Evolutionary conservation across 371 early-diverging fungal genomes (phyloP).

Genomic region (Actinomortierella ambigua): DNA sequence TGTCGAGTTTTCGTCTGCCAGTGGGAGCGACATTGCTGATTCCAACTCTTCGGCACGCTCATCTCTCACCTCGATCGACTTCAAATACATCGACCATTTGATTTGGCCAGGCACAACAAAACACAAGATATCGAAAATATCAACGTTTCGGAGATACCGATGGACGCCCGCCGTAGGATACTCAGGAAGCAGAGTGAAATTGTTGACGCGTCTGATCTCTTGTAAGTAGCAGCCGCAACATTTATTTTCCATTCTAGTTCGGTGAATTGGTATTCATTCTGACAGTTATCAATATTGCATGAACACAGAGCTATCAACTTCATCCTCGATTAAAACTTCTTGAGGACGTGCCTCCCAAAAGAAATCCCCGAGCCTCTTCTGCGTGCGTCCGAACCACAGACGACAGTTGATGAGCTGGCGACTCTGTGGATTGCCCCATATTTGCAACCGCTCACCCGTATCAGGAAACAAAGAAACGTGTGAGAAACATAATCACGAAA

Average conservation of each 20-base stretch:
- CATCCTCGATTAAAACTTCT: background rate
- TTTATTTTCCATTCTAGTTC: too few species aligned
- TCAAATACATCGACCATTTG: constrained; percentile 12
- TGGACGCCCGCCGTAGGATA: constrained; percentile 5
- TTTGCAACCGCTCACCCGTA: background rate
- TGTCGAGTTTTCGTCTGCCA: too few species aligned
- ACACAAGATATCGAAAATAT: background rate
- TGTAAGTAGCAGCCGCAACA: constrained; percentile 14
- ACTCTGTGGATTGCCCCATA: background rate
- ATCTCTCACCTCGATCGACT: constrained; percentile 6
- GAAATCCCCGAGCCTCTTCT: background rate
- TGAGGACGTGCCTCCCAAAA: background rate
- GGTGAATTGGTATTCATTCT: too few species aligned
- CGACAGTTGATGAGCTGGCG: background rate
- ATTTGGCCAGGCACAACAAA: constrained; percentile 12
- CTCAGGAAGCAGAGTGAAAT: constrained; percentile 14
- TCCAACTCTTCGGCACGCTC: constrained; percentile 4
- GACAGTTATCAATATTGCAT: too few species aligned
- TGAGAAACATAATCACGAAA: background rate
- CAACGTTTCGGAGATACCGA: constrained; percentile 6
- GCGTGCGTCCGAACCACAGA: background rate
- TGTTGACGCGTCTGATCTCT: constrained; percentile 6
- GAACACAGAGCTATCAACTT: background rate
- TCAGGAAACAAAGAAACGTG: constrained; percentile 1
- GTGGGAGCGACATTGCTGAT: too few species aligned